Conservation (phyloP, 345 rosid species). For the Lepidium didymum region DNA sequence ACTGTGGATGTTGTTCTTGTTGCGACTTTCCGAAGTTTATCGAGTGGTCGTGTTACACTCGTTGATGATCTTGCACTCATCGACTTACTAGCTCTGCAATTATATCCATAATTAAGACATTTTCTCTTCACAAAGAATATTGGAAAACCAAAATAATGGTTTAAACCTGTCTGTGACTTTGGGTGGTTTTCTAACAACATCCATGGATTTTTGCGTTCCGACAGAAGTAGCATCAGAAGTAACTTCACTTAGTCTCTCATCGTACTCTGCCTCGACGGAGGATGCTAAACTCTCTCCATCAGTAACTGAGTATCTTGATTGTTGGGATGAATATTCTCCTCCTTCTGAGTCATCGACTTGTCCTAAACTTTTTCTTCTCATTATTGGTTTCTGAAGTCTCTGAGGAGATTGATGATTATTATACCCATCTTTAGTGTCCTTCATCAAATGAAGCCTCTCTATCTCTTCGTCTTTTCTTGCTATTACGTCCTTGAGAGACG, state of each 20-base stretch:
- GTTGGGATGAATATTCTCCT: slow-evolving; percentile 24
- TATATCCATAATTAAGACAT: not conserved
- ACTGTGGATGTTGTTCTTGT: slow-evolving; percentile 29
- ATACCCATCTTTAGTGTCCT: slow-evolving; percentile 24
- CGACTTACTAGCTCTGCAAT: slow-evolving; percentile 18
- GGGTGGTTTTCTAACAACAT: slow-evolving; percentile 25
- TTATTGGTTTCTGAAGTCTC: slow-evolving; percentile 18
- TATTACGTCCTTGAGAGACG: slow-evolving; percentile 76
- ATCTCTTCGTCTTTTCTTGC: slow-evolving; percentile 81
- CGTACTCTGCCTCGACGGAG: slow-evolving; percentile 32
- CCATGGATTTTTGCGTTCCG: slow-evolving; percentile 38
- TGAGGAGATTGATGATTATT: slow-evolving; percentile 3
- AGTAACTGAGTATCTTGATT: slow-evolving; percentile 23
- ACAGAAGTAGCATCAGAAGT: slow-evolving; percentile 41
- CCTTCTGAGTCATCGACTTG: slow-evolving; percentile 32
- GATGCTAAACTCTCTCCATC: slow-evolving; percentile 26
- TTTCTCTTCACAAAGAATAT: not conserved
- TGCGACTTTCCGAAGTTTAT: slow-evolving; percentile 26
- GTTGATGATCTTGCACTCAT: slow-evolving; percentile 10
- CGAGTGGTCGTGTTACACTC: slow-evolving; percentile 18
- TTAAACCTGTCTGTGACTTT: slow-evolving; percentile 40
- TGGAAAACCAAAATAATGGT: not conserved
- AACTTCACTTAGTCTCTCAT: slow-evolving; percentile 34
- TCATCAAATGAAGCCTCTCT: slow-evolving; percentile 57
- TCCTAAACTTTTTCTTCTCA: slow-evolving; percentile 28